These are phyloP conservation scores for Juncus effusus DNA, from an alignment of 176 grass and related monocot genomes.

Conservation along the genomic window DNA sequence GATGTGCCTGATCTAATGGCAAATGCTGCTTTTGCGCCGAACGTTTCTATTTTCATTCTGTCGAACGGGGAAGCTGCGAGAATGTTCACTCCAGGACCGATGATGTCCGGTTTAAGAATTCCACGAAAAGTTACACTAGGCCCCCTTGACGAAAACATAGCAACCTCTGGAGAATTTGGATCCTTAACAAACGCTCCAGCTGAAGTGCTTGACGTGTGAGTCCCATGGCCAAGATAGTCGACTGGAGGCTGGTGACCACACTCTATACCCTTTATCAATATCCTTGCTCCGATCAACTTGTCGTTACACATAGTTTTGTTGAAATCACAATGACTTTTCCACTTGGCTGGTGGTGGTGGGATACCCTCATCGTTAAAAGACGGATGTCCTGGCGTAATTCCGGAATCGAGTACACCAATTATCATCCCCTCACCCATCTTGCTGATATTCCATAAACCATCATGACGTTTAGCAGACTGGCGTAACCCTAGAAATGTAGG, in stretches of 20 bases:
- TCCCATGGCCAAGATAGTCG: slow-evolving; percentile 47
- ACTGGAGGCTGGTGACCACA: not conserved
- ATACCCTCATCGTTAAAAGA: slow-evolving; percentile 19
- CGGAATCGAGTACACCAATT: slow-evolving; percentile 16
- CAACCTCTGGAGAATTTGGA: slow-evolving; percentile 5
- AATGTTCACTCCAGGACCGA: no score
- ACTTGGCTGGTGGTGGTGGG: slow-evolving; percentile 27
- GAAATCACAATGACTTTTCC: slow-evolving; percentile 32
- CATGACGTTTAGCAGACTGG: not conserved
- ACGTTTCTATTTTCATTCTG: slow-evolving; percentile 31
- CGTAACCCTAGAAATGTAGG: slow-evolving; percentile 42
- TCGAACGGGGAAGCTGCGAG: slow-evolving; percentile 19
- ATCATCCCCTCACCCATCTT: slow-evolving; percentile 24
- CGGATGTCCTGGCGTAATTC: not conserved
- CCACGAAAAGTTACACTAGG: slow-evolving; percentile 43
- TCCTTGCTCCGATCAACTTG: slow-evolving; percentile 8
- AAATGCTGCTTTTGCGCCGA: slow-evolving; percentile 27
- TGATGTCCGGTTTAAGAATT: slow-evolving; percentile 57
- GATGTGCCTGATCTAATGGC: not conserved
- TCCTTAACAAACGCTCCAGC: slow-evolving; percentile 45
- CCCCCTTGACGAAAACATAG: slow-evolving; percentile 58
- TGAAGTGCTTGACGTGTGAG: slow-evolving; percentile 59
- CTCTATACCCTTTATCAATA: slow-evolving; percentile 10
- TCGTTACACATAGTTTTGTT: not conserved
- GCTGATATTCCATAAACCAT: not conserved